These are phyloP conservation scores for Cicer pinnatifidum DNA, from an alignment of 306 rosid species.

Conservation along the genomic window DNA sequence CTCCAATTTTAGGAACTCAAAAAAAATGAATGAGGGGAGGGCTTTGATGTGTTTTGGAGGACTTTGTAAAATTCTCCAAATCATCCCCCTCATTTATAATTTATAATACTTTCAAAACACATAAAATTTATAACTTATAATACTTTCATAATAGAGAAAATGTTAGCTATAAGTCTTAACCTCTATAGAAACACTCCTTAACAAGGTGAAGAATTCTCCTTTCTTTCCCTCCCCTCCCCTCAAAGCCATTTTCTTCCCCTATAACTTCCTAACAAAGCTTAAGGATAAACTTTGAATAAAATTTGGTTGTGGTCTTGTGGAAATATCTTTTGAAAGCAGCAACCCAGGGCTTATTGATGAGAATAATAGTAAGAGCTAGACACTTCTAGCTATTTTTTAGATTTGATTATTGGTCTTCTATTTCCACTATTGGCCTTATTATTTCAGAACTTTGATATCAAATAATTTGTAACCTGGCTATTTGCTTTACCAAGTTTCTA, in stretches of 20 bases:
- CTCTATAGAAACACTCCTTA: no score
- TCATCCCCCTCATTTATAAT: neutral
- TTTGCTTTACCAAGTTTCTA: conserved; percentile 15
- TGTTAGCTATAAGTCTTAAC: no score
- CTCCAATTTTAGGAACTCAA: neutral
- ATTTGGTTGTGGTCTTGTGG: neutral
- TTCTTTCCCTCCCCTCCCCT: neutral
- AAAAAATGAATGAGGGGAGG: neutral
- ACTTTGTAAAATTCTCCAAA: neutral
- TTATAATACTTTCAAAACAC: neutral
- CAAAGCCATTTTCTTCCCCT: neutral
- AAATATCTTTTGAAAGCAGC: conserved; percentile 19
- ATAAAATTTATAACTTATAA: no score
- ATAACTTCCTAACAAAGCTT: neutral
- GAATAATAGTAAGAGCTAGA: neutral
- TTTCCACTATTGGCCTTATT: neutral
- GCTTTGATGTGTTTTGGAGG: neutral
- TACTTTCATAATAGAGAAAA: no score
- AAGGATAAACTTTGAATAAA: conserved; percentile 34
- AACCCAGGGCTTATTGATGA: conserved; percentile 18
- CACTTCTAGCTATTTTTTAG: neutral
- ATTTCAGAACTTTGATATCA: conserved; percentile 3
- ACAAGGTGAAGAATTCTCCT: neutral
- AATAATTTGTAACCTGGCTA: conserved; percentile 6
- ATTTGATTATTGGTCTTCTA: neutral